phyloP scores from a whole-genome alignment of 1,139 yeast species.

The Arxiozyma telluris region DNA sequence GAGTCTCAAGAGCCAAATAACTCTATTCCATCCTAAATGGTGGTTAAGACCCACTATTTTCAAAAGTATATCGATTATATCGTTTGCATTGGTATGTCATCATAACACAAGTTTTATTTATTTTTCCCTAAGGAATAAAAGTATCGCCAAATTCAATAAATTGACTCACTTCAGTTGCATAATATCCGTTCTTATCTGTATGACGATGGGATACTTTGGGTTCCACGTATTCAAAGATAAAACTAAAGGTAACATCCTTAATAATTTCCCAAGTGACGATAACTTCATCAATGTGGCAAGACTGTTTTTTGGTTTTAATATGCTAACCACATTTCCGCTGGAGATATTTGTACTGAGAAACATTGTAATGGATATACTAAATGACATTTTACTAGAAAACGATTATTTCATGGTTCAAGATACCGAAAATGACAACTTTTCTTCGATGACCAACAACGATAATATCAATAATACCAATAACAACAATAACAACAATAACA shows the following conservation, averaged over 20 bases:
- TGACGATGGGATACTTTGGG: conserved; percentile 74
- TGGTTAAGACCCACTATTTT: conserved; percentile 41
- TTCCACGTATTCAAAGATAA: conserved; percentile 63
- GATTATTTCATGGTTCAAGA: conserved; percentile 40
- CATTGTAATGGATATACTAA: conserved; percentile 54
- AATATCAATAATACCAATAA: no score
- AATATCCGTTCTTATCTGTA: conserved; percentile 72
- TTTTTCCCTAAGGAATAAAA: conserved; percentile 70
- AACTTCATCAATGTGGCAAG: conserved; percentile 73
- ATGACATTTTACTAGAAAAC: neutral
- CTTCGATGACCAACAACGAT: neutral
- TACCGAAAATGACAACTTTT: conserved; percentile 22
- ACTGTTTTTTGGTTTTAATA: conserved; percentile 84
- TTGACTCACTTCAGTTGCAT: conserved; percentile 80
- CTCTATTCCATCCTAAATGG: conserved; percentile 30
- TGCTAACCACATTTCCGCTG: conserved; percentile 88
- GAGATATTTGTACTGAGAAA: conserved; percentile 88
- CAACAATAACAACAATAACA: neutral
- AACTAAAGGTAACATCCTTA: conserved; percentile 79
- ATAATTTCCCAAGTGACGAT: conserved; percentile 75
- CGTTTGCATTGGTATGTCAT: conserved; percentile 91
- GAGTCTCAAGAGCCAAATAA: conserved; percentile 35
- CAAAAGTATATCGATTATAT: conserved; percentile 84
- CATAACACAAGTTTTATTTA: conserved; percentile 87
- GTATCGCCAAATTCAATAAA: conserved; percentile 60